A percentile compares a stretch with the other conserved stretches of the same genome.
These are phyloP conservation scores for Ustilago shanxiensis DNA, from an alignment of 1,284 basidiomycete species.

Conservation along the genomic window DNA sequence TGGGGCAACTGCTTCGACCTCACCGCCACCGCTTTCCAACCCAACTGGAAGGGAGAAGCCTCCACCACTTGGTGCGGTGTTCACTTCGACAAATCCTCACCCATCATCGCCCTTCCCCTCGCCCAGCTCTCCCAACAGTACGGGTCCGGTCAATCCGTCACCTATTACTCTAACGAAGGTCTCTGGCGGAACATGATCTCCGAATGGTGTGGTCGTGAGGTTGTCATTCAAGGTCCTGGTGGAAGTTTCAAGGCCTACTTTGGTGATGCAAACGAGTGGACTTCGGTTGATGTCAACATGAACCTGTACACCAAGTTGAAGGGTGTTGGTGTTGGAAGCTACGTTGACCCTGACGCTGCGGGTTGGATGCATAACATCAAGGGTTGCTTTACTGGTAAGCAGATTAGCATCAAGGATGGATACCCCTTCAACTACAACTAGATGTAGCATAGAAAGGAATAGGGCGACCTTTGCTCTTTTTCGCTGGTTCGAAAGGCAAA, in stretches of 20 bases:
- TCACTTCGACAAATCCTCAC: constrained; percentile 43
- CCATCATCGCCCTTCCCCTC: constrained; percentile 49
- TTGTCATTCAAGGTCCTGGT: constrained; percentile 38
- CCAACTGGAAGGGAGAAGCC: constrained; percentile 56
- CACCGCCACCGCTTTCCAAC: constrained; percentile 45
- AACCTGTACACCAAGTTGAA: constrained; percentile 46
- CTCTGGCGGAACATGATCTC: constrained; percentile 41
- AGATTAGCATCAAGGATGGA: constrained; percentile 38
- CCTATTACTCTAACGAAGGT: constrained; percentile 45
- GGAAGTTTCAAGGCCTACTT: constrained; percentile 50
- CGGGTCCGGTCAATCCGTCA: constrained; percentile 31
- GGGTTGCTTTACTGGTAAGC: constrained; percentile 44
- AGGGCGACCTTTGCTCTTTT: neutral
- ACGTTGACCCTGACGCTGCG: constrained; percentile 36
- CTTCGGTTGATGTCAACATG: constrained; percentile 50
- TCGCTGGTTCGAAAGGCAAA: constrained; percentile 18
- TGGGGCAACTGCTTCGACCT: constrained; percentile 54
- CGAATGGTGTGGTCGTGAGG: constrained; percentile 51
- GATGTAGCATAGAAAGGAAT: too few species aligned
- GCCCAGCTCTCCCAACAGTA: constrained; percentile 42
- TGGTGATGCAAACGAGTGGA: constrained; percentile 51
- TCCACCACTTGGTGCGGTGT: constrained; percentile 53
- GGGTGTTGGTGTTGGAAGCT: constrained; percentile 28
- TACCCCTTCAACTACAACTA: constrained; percentile 41
- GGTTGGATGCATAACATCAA: constrained; percentile 44